phyloP scores from a whole-genome alignment of 1,139 yeast species.

The Hyphopichia wangnamkhiaoensis region DNA sequence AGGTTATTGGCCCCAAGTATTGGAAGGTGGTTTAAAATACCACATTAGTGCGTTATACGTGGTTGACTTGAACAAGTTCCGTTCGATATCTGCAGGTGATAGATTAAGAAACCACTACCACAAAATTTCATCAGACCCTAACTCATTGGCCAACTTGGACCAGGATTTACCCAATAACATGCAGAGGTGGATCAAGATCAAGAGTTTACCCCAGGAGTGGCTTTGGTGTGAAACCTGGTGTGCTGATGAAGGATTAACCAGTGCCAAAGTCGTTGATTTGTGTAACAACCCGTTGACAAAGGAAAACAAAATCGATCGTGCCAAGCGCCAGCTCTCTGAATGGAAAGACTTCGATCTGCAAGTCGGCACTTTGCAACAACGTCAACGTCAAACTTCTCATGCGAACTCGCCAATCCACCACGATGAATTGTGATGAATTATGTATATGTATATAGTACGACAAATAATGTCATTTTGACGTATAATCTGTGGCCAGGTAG shows the following conservation, averaged over 20 bases:
- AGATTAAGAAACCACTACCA: conserved; percentile 84
- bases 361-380: conserved; percentile 22
- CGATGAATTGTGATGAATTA: conserved; percentile 1
- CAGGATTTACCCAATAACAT: conserved; percentile 90
- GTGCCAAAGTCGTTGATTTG: conserved; percentile 78
- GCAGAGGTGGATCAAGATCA: conserved; percentile 67
- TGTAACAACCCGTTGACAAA: conserved; percentile 82
- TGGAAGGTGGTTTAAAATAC: conserved; percentile 62
- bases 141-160: conserved; percentile 78
- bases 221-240: conserved; percentile 97
- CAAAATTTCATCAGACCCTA: conserved; percentile 73
- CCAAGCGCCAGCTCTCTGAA: conserved; percentile 74
- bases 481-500: no score
- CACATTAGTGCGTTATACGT: conserved; percentile 87
- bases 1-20: conserved; percentile 80
- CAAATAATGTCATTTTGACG: no score
- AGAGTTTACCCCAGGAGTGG: conserved; percentile 80
- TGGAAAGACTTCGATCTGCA: conserved; percentile 68
- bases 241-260: conserved; percentile 55
- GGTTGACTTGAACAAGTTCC: conserved; percentile 69
- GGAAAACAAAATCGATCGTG: conserved; percentile 74
- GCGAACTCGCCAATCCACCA: neutral
- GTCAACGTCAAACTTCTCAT: neutral
- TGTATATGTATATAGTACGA: no score
- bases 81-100: conserved; percentile 75